Percentiles rank a stretch among this genome's conserved stretches.
Evolutionary conservation across 495 filamentous ascomycete genomes (phyloP).

Genomic region (Cryomyces minteri): DNA sequence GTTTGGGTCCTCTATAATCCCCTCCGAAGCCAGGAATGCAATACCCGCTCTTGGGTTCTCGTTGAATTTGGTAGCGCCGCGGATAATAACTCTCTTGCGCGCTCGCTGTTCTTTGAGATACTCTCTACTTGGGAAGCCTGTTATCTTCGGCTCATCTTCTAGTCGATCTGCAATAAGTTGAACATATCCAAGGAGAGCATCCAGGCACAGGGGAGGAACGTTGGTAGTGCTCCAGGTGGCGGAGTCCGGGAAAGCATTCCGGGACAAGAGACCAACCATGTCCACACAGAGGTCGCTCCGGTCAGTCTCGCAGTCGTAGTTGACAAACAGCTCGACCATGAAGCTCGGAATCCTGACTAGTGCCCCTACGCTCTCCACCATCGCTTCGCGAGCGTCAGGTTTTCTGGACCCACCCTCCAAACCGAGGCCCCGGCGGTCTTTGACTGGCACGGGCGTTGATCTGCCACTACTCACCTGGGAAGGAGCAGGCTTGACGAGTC

Average conservation of each 20-base stretch:
- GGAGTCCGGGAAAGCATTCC: slow-evolving; percentile 92
- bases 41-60: slow-evolving; percentile 83
- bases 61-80: slow-evolving; percentile 84
- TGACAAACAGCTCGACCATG: slow-evolving; percentile 89
- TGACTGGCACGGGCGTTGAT: slow-evolving; percentile 82
- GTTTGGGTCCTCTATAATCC: slow-evolving; percentile 58
- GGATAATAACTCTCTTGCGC: slow-evolving; percentile 74
- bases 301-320: slow-evolving; percentile 95
- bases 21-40: slow-evolving; percentile 64
- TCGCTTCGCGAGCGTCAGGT: slow-evolving; percentile 88
- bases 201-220: slow-evolving; percentile 85
- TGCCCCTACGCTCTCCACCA: slow-evolving; percentile 92
- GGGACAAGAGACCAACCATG: slow-evolving; percentile 76
- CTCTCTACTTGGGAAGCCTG: slow-evolving; percentile 48
- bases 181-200: slow-evolving; percentile 77
- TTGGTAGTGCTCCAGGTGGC: slow-evolving; percentile 99
- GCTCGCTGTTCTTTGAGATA: slow-evolving; percentile 47
- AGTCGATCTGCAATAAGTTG: slow-evolving; percentile 80
- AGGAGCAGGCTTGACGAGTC: slow-evolving; percentile 62
- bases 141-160: slow-evolving; percentile 42
- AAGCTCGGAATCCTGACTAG: slow-evolving; percentile 82
- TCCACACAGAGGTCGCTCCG: slow-evolving; percentile 88
- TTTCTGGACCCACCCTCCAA: slow-evolving; percentile 83
- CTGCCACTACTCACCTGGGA: slow-evolving; percentile 66
- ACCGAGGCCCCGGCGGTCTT: slow-evolving; percentile 82